A percentile compares a stretch with the other conserved stretches of the same genome.
These are phyloP conservation scores for Aspergillus fructus DNA, from an alignment of 2,329 filamentous ascomycete species.

Conservation along the genomic window DNA sequence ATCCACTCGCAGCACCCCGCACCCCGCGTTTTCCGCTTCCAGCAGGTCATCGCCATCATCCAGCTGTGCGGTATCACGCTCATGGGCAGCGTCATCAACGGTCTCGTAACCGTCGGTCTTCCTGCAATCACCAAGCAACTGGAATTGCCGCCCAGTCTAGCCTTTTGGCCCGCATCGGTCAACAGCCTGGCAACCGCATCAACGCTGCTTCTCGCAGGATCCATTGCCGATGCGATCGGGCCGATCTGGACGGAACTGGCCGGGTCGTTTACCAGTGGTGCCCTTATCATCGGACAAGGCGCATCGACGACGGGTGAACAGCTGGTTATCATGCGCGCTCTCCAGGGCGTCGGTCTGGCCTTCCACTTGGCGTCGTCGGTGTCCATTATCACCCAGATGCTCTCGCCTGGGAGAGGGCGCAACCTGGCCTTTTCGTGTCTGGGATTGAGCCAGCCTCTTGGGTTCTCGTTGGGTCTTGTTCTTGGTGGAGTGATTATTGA, in stretches of 20 bases:
- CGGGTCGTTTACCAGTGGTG: conserved; percentile 40
- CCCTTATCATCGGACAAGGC: conserved; percentile 17
- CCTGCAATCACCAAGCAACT: conserved; percentile 43
- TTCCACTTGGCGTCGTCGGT: conserved; percentile 52
- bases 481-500: conserved; percentile 38
- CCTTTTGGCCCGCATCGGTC: conserved; percentile 31
- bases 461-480: conserved; percentile 52
- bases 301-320: conserved; percentile 32
- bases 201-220: conserved; percentile 49
- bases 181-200: conserved; percentile 34
- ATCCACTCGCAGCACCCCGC: too few species aligned
- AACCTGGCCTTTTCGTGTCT: conserved; percentile 56
- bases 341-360: conserved; percentile 20
- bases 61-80: conserved; percentile 23
- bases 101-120: conserved; percentile 40
- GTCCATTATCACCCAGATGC: conserved; percentile 48
- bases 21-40: neutral
- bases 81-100: conserved; percentile 32
- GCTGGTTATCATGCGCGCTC: too few species aligned
- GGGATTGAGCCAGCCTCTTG: conserved; percentile 52
- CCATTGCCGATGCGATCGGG: conserved; percentile 53
- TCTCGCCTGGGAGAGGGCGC: conserved; percentile 46
- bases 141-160: conserved; percentile 16
- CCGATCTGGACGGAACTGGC: conserved; percentile 25
- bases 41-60: conserved; percentile 13